A percentile compares a stretch with the other conserved stretches of the same genome.
phyloP scores from a whole-genome alignment of 352 stramenopile species.

The Peronospora farinosa region DNA sequence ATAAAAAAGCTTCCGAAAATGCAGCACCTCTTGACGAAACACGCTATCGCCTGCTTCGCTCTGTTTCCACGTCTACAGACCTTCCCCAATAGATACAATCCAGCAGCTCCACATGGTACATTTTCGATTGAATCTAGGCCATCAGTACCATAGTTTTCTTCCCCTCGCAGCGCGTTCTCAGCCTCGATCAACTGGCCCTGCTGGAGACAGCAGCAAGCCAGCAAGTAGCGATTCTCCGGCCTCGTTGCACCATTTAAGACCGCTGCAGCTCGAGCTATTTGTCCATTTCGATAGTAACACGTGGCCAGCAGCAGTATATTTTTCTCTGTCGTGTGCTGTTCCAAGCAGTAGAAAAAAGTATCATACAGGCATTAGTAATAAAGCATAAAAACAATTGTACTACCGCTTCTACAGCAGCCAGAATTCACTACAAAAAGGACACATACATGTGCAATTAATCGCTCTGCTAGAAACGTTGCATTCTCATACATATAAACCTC shows the following conservation, averaged over 20 bases:
- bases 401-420: constrained; percentile 10
- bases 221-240: constrained; percentile 56
- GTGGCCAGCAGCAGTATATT: constrained; percentile 55
- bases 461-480: constrained; percentile 75
- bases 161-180: constrained; percentile 86
- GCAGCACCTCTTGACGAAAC: constrained; percentile 80
- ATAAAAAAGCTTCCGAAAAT: neutral
- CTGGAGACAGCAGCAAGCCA: constrained; percentile 71
- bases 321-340: constrained; percentile 46
- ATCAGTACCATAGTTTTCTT: constrained; percentile 24
- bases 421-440: constrained; percentile 5
- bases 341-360: constrained; percentile 22
- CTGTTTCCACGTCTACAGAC: constrained; percentile 88
- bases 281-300: constrained; percentile 59
- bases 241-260: constrained; percentile 41
- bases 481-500: constrained; percentile 53
- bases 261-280: constrained; percentile 41
- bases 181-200: constrained; percentile 72
- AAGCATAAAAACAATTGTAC: neutral
- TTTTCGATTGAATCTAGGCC: constrained; percentile 23
- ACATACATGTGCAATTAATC: constrained; percentile 69
- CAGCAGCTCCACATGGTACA: constrained; percentile 81
- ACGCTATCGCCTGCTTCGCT: constrained; percentile 85
- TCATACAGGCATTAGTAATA: neutral
- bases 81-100: constrained; percentile 87